A percentile compares a stretch with the other conserved stretches of the same genome.
Evolutionary conservation across 805 yeast genomes (phyloP).

Genomic region (Spathaspora boniae): DNA sequence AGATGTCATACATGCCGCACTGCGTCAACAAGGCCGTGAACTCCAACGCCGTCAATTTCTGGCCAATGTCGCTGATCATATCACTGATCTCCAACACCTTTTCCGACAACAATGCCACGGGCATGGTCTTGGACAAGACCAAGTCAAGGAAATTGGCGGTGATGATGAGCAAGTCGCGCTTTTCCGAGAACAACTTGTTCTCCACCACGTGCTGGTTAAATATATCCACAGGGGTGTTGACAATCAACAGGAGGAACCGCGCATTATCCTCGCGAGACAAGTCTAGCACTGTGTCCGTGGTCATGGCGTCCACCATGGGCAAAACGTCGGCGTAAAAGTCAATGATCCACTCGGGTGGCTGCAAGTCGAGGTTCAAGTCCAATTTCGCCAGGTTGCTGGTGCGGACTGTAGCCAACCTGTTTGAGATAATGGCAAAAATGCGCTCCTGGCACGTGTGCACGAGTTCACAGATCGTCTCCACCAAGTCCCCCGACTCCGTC

Average conservation of each 20-base stretch:
- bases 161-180: constrained; percentile 40
- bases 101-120: constrained; percentile 36
- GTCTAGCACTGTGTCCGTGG: constrained; percentile 39
- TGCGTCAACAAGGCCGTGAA: constrained; percentile 45
- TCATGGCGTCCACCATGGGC: constrained; percentile 48
- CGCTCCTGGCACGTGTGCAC: constrained; percentile 25
- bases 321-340: constrained; percentile 62
- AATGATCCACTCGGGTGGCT: constrained; percentile 81
- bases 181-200: constrained; percentile 23
- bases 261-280: constrained; percentile 32
- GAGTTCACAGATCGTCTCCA: constrained; percentile 21
- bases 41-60: constrained; percentile 42
- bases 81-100: constrained; percentile 35
- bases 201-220: constrained; percentile 29
- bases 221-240: constrained; percentile 46
- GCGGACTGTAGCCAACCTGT: constrained; percentile 28
- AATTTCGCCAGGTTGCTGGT: constrained; percentile 37
- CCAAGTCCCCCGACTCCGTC: constrained; percentile 15
- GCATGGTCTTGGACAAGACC: constrained; percentile 50
- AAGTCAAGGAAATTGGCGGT: constrained; percentile 60
- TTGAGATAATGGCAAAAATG: constrained; percentile 22
- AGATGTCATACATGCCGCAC: constrained; percentile 56
- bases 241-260: constrained; percentile 37
- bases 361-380: constrained; percentile 51
- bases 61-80: constrained; percentile 30